Conservation (phyloP, 148 eudicot species). For the Pouteria glomerata region DNA sequence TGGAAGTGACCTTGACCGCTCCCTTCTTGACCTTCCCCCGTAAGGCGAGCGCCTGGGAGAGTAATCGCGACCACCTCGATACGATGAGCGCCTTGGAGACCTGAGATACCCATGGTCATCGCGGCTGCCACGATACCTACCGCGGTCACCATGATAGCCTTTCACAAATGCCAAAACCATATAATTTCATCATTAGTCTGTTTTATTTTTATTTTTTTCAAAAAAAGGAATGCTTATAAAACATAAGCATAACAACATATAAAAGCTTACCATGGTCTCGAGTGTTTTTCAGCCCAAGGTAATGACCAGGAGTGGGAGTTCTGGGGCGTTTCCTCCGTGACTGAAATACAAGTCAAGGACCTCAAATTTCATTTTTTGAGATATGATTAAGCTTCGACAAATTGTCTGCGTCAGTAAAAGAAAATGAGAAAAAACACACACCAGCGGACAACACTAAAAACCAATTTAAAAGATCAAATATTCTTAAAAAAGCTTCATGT, state of each 20-base stretch:
- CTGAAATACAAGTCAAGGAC: constrained; percentile 40
- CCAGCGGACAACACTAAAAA: background rate
- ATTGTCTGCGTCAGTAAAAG: background rate
- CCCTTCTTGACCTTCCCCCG: constrained; percentile 90
- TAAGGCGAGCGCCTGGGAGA: constrained; percentile 78
- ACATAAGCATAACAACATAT: background rate
- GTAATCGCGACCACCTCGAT: constrained; percentile 67
- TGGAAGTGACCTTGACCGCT: constrained; percentile 63
- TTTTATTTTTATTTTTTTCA: no score
- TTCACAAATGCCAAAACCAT: constrained; percentile 2
- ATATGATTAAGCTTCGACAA: background rate
- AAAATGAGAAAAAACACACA: background rate
- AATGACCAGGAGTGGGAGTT: constrained; percentile 98
- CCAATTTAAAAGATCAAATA: background rate
- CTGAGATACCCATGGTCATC: constrained; percentile 78
- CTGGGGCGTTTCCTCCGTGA: constrained; percentile 95
- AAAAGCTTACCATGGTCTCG: constrained; percentile 43
- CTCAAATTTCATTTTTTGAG: constrained; percentile 1
- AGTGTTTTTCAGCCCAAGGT: constrained; percentile 79
- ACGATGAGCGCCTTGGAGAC: constrained; percentile 89
- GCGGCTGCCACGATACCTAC: constrained; percentile 69
- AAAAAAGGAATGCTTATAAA: no score
- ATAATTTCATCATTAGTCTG: background rate
- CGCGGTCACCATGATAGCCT: constrained; percentile 69
- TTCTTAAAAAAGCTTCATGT: background rate